These are phyloP conservation scores for Solanum commersonii DNA, from an alignment of 257 asterid species.

Conservation along the genomic window DNA sequence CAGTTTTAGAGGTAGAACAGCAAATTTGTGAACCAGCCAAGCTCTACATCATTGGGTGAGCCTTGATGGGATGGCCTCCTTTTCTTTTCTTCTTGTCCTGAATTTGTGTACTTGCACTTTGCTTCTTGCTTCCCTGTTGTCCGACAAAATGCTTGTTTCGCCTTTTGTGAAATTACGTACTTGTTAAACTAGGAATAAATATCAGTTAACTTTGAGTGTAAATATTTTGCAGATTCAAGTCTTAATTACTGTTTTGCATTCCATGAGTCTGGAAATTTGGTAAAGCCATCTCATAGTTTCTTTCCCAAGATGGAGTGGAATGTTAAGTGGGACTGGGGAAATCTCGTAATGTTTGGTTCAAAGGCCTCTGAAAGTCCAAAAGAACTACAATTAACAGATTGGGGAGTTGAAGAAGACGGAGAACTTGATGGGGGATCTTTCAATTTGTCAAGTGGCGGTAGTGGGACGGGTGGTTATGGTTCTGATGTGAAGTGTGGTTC, in stretches of 20 bases:
- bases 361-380: constrained; percentile 45
- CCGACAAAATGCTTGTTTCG: neutral
- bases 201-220: neutral
- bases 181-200: neutral
- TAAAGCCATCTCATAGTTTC: constrained; percentile 17
- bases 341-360: constrained; percentile 37
- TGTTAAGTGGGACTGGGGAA: constrained; percentile 72
- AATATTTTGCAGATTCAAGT: constrained; percentile 15
- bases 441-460: constrained; percentile 44
- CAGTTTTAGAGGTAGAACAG: neutral
- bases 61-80: neutral
- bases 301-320: constrained; percentile 61
- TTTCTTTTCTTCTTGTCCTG: neutral
- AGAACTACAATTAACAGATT: constrained; percentile 57
- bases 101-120: neutral
- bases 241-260: constrained; percentile 19
- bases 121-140: neutral
- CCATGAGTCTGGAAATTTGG: constrained; percentile 12
- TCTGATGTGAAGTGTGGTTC: constrained; percentile 60
- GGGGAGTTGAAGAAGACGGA: constrained; percentile 60
- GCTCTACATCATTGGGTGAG: neutral
- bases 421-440: constrained; percentile 54
- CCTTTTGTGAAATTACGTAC: neutral
- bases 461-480: constrained; percentile 46
- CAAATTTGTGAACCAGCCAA: neutral